Conservation (phyloP, 1,139 yeast genomes). For the Hemisphaericaspora xylofermentans region DNA sequence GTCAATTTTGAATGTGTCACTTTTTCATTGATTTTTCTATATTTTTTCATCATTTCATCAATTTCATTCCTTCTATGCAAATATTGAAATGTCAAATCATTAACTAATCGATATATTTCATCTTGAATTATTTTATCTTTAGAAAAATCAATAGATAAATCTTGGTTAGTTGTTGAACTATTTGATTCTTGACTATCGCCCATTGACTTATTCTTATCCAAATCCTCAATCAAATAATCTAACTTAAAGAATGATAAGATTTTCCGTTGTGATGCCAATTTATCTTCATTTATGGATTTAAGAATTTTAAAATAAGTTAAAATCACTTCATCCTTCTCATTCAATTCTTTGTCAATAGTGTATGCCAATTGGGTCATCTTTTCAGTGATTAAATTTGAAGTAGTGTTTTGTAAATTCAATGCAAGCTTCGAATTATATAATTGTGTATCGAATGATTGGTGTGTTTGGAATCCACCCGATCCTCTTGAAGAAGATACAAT, state of each 20-base stretch:
- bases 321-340: slow-evolving; percentile 37
- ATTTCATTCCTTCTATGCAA: slow-evolving; percentile 36
- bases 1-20: not conserved
- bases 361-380: slow-evolving; percentile 42
- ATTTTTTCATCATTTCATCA: slow-evolving; percentile 18
- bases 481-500: slow-evolving; percentile 1
- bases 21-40: slow-evolving; percentile 9
- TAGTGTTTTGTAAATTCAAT: slow-evolving; percentile 33
- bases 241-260: slow-evolving; percentile 38
- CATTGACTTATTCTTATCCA: slow-evolving; percentile 6
- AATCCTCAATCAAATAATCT: slow-evolving; percentile 32
- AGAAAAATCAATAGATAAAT: slow-evolving; percentile 21
- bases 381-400: slow-evolving; percentile 39
- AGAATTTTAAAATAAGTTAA: slow-evolving; percentile 30
- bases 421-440: slow-evolving; percentile 40
- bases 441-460: slow-evolving; percentile 40
- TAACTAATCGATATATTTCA: slow-evolving; percentile 40
- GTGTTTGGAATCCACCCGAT: slow-evolving; percentile 15
- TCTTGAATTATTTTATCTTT: slow-evolving; percentile 42
- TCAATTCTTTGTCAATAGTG: slow-evolving; percentile 41
- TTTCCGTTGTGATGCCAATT: slow-evolving; percentile 33
- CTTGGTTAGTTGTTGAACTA: slow-evolving; percentile 11
- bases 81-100: slow-evolving; percentile 41
- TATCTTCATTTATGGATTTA: slow-evolving; percentile 26
- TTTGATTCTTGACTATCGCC: slow-evolving; percentile 12